These are phyloP conservation scores for Nephelium lappaceum DNA, from an alignment of 345 rosid genomes.

Conservation along the genomic window DNA sequence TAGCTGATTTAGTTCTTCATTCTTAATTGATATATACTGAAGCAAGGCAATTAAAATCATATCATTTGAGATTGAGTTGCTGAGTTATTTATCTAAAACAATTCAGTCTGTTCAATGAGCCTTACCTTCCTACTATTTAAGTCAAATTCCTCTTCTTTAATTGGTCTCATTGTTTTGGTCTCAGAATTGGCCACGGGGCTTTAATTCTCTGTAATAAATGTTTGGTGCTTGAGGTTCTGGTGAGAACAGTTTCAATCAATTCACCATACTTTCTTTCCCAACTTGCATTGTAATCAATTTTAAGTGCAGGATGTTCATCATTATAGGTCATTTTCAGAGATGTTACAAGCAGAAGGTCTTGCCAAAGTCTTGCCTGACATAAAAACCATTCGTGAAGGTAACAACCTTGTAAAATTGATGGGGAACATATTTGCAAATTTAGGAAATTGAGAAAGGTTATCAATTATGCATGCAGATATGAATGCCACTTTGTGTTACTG, in stretches of 20 bases:
- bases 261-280: background rate
- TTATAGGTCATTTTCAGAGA: constrained; percentile 64
- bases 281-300: constrained; percentile 17
- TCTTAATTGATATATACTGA: too few relatives aligned
- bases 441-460: background rate
- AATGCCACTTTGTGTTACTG: background rate
- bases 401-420: background rate
- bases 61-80: background rate
- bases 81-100: background rate
- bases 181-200: constrained; percentile 60
- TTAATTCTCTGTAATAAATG: constrained; percentile 64
- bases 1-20: background rate
- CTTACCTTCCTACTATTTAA: background rate
- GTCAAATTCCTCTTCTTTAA: background rate
- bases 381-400: constrained; percentile 70
- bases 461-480: background rate
- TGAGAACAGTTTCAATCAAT: constrained; percentile 26
- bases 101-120: background rate
- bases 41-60: too few relatives aligned
- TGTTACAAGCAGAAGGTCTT: constrained; percentile 65
- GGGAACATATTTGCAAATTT: background rate
- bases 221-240: constrained; percentile 77
- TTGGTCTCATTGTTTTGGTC: constrained; percentile 17
- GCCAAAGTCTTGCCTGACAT: constrained; percentile 67
- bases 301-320: constrained; percentile 47